Evolutionary conservation across 192 early-diverging fungal genomes (phyloP), one percentile per base, ranked within the genome.

Genomic region (Pilaira anomala): DNA sequence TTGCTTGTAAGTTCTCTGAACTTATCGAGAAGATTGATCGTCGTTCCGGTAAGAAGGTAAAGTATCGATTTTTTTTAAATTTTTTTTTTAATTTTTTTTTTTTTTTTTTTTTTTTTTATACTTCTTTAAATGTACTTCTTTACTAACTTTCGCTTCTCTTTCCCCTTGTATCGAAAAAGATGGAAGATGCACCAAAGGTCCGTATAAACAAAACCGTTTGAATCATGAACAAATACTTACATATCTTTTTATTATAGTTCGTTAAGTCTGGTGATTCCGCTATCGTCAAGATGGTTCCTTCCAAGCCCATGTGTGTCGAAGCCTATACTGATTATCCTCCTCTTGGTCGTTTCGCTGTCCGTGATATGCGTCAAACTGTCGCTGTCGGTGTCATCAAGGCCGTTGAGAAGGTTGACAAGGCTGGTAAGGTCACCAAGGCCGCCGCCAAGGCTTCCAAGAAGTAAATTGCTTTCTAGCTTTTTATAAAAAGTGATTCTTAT

Each of bases 311-410:
- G 86, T 93, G 91, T 84, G 94, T 96, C 61, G 94, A 96, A 82
- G 67, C 93, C 53, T 96, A 87, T 86, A 79, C 85, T 63, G 89
- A 94, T 75, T 96, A 92, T 83, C 89, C 94, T 52, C 90, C 94
- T 65, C 89, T 96, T 50, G 94, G 94, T 73, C 92, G 94, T 79
- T 96, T 96, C 83, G 94, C 93, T 70, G 90, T 96, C 78, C 91
- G 94, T 88, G 94, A 96, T 72, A 94, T 95, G 93, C 83, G 94
- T 81, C 93, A 94, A 78, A 96, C 94, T 77, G 93, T 96, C 66
- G 93, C 93, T 68, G 92, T 97, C 76, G 94, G 94, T 86, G 91
- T 97, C 83, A 92, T 97, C 82, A 97, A 97, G 90, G 48, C 75
- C 61, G 92, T 94, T 65, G 84, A 87, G 71, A 93, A 93, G 84